These are phyloP conservation scores for Inga leiocalycina DNA, from an alignment of 306 rosid species.

Conservation along the genomic window DNA sequence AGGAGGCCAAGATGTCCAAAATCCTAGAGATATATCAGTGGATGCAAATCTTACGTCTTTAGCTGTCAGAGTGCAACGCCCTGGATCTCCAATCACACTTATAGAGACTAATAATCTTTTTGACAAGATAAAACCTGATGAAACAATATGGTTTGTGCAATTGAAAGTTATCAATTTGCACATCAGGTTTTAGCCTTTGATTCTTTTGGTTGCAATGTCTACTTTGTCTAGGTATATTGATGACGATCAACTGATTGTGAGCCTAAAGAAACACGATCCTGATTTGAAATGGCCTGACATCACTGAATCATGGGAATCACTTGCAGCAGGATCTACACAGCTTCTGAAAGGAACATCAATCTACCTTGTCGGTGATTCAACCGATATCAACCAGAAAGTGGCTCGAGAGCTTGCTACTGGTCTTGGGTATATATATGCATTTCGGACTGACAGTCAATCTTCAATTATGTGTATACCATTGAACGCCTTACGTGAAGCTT, in stretches of 20 bases:
- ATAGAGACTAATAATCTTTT: conserved; percentile 72
- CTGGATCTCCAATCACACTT: conserved; percentile 67
- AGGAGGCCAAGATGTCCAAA: conserved; percentile 46
- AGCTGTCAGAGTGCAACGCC: conserved; percentile 52
- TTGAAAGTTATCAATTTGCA: conserved; percentile 2
- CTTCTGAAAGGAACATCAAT: conserved; percentile 84
- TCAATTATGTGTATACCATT: background rate
- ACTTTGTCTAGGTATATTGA: conserved; percentile 74
- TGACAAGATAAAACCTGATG: conserved; percentile 79
- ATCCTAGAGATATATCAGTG: conserved; percentile 59
- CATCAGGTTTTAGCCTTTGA: conserved; percentile 13
- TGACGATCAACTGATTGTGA: conserved; percentile 82
- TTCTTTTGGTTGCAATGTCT: conserved; percentile 30
- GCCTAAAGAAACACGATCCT: conserved; percentile 86
- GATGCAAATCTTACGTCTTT: conserved; percentile 68
- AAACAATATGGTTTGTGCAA: conserved; percentile 86
- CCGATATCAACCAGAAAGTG: conserved; percentile 83
- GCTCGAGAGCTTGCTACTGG: conserved; percentile 89
- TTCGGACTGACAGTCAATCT: conserved; percentile 22
- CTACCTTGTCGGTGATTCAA: conserved; percentile 79
- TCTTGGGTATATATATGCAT: conserved; percentile 57
- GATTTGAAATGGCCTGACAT: conserved; percentile 94
- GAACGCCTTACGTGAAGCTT: background rate
- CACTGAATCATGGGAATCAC: conserved; percentile 87
- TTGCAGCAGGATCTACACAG: conserved; percentile 70